Percentiles rank a stretch among this genome's conserved stretches.
Conservation (phyloP, 768 basidiomycete genomes). For the Clitopilus passeckerianus region DNA sequence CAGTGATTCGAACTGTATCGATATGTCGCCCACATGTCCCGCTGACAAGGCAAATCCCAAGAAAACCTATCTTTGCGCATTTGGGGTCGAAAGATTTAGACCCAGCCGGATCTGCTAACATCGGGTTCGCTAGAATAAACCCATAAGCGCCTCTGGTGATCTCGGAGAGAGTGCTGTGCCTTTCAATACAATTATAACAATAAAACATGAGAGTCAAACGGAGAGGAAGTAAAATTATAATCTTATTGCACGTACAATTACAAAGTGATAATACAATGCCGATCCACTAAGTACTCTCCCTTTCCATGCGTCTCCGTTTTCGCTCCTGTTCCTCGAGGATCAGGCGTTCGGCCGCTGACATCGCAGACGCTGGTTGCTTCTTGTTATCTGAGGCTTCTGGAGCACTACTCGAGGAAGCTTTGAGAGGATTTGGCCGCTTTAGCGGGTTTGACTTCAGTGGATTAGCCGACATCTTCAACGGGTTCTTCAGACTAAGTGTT, state of each 20-base stretch:
- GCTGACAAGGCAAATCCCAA: neutral
- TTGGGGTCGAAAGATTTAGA: neutral
- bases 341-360: conserved; percentile 82
- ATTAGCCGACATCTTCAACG: conserved; percentile 52
- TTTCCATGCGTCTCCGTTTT: conserved; percentile 75
- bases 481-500: conserved; percentile 53
- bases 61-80: neutral
- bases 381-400: conserved; percentile 36
- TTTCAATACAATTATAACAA: neutral
- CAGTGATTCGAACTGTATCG: neutral
- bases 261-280: neutral
- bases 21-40: neutral
- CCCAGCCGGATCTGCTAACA: neutral
- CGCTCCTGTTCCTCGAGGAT: conserved; percentile 90
- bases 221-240: neutral
- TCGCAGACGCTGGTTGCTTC: conserved; percentile 57
- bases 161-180: neutral
- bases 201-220: neutral
- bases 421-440: conserved; percentile 75
- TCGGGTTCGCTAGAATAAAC: neutral
- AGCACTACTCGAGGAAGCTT: conserved; percentile 34
- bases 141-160: neutral
- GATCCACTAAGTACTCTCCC: conserved; percentile 21
- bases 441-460: conserved; percentile 64
- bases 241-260: neutral